Conservation (phyloP, 2,329 filamentous ascomycete genomes). For the Pyrenophora graminea region DNA sequence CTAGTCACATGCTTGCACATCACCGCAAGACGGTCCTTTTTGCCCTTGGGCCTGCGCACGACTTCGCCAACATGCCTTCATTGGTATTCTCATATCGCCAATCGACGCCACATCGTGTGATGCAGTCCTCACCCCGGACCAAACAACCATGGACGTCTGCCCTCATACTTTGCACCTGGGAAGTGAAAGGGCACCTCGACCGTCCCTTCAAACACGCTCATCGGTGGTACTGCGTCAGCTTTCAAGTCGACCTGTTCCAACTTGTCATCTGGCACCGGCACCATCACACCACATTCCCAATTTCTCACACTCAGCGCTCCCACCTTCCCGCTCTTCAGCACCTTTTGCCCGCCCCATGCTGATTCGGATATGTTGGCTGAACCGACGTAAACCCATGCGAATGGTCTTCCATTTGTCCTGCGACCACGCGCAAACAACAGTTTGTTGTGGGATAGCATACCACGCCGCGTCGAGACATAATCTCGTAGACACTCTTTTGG, state of each 20-base stretch:
- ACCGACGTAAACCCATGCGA: slow-evolving; percentile 82
- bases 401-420: slow-evolving; percentile 37
- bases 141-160: slow-evolving; percentile 53
- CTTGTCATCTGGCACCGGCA: slow-evolving; percentile 58
- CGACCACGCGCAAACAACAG: slow-evolving; percentile 51
- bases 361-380: slow-evolving; percentile 92
- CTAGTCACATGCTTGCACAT: neutral
- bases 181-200: slow-evolving; percentile 68
- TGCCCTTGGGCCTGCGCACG: too few relatives aligned
- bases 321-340: slow-evolving; percentile 67
- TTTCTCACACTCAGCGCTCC: slow-evolving; percentile 78
- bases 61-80: too few relatives aligned
- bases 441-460: slow-evolving; percentile 89
- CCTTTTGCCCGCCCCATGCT: slow-evolving; percentile 83
- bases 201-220: slow-evolving; percentile 57
- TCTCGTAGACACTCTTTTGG: slow-evolving; percentile 74
- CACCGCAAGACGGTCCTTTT: too few relatives aligned
- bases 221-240: slow-evolving; percentile 34
- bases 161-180: slow-evolving; percentile 59
- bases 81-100: too few relatives aligned
- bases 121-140: slow-evolving; percentile 15
- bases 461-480: slow-evolving; percentile 69
- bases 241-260: slow-evolving; percentile 13
- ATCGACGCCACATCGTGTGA: too few relatives aligned
- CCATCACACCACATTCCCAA: slow-evolving; percentile 91